Evolutionary conservation across 2,329 filamentous ascomycete genomes (phyloP), one percentile per base, ranked within the genome.

Genomic region (Claviceps africana): DNA sequence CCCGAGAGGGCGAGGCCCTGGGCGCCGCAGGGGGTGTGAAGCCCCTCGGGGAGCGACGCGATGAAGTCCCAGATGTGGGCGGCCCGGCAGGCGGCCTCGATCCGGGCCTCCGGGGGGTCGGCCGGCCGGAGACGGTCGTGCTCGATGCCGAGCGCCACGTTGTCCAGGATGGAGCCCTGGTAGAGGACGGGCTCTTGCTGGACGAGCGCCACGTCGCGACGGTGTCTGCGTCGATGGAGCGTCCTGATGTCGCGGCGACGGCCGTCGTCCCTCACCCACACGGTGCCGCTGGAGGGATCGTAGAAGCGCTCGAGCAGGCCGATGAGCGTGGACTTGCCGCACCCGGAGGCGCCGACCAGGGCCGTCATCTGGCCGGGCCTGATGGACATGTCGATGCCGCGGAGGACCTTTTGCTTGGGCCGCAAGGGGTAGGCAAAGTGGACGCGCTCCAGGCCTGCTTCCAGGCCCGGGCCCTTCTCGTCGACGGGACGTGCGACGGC

Each of bases 11-110:
- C 65, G 0, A 79, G 77, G 22, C 81, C 80, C 51, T 80, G 77
- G 28, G 79, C 78, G 0, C 68, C 65, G 2, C 73, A 73, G 37
- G 70, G 65, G 35, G 69, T 68, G 0, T 73, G 71, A n/a, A 72
- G 70, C 0, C 75, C 74, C 31, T 76, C 70, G 0, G 55, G 55
- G 5, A 79, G 64, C 0, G 69, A 76, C 11, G 60, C 58, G 44
- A 78, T 70, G 57, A 78, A 79, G 1, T 81, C 77, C 53, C 82
- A 72, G 51, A 84, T 76, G 1, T 77, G 74, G 2, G 76, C 76
- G 50, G 62, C 60, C 43, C 57, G 61, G 42, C 64, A 66, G 2
- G 62, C 56, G 21, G 62, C 55, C 4, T 66, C 55, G 15, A 52
- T 56, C 17, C 60, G 2, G 17, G 31, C 60, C 4, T 62, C 56